Percentiles rank a stretch among this genome's conserved stretches.
Conservation (phyloP, 441 rosid species). For the Corymbia citriodora region DNA sequence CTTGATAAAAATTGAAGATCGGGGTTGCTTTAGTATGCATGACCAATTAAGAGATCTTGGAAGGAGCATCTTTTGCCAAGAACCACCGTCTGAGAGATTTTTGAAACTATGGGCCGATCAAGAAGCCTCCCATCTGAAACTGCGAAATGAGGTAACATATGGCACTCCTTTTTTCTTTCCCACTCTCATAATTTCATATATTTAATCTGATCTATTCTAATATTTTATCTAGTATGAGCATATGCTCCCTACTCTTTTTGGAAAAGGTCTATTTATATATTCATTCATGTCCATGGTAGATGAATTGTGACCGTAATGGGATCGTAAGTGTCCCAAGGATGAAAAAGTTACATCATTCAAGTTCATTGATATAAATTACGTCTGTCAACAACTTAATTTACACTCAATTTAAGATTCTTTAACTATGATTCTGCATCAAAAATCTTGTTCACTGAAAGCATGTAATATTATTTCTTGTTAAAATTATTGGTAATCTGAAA, state of each 20-base stretch:
- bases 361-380: neutral
- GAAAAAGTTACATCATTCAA: neutral
- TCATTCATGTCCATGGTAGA: rapidly evolving
- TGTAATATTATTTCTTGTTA: neutral
- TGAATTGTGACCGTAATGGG: no score
- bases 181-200: neutral
- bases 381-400: no score
- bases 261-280: rapidly evolving
- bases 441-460: neutral
- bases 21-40: neutral
- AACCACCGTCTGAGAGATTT: rapidly evolving
- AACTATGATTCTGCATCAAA: neutral
- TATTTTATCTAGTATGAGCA: no score
- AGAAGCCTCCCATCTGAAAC: neutral
- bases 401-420: no score
- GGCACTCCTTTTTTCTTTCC: no score
- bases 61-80: neutral
- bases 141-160: neutral
- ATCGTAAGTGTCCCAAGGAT: neutral
- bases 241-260: neutral
- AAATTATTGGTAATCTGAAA: neutral
- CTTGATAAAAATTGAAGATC: neutral
- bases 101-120: rapidly evolving
- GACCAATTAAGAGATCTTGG: neutral
- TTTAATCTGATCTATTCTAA: no score